These are phyloP conservation scores for Phyllosticta paracitricarpa DNA, from an alignment of 2,329 filamentous ascomycete genomes.

Conservation along the genomic window DNA sequence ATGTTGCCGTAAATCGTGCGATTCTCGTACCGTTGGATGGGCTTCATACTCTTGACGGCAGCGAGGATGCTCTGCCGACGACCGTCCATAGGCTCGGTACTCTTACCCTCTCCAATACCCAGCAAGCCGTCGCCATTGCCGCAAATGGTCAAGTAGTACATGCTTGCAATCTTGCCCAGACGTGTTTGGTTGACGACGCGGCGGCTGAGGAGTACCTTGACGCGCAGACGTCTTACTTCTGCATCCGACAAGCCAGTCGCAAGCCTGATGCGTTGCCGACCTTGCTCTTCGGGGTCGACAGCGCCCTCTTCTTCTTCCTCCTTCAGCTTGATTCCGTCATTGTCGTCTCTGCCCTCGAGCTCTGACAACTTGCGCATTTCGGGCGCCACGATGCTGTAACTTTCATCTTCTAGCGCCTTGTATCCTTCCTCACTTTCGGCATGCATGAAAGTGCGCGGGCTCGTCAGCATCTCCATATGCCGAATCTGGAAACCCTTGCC, in stretches of 20 bases:
- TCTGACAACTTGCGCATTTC: slow-evolving; percentile 39
- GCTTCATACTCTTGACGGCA: slow-evolving; percentile 85
- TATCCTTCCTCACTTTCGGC: slow-evolving; percentile 40
- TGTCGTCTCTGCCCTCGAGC: slow-evolving; percentile 25
- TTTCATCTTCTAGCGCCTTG: slow-evolving; percentile 40
- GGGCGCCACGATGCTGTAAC: slow-evolving; percentile 36
- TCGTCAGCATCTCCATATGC: slow-evolving; percentile 29
- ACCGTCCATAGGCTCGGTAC: slow-evolving; percentile 60
- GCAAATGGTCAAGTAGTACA: slow-evolving; percentile 68
- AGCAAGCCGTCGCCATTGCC: slow-evolving; percentile 80
- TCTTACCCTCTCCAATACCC: slow-evolving; percentile 85
- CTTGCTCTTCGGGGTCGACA: slow-evolving; percentile 27
- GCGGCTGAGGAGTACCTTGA: slow-evolving; percentile 66
- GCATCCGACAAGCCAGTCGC: slow-evolving; percentile 44
- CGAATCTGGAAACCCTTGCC: slow-evolving; percentile 33
- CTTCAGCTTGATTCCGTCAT: slow-evolving; percentile 24
- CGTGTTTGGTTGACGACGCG: slow-evolving; percentile 85
- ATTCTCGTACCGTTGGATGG: slow-evolving; percentile 83
- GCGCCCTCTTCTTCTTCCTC: slow-evolving; percentile 14
- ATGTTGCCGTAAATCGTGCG: slow-evolving; percentile 85
- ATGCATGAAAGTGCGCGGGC: slow-evolving; percentile 37
- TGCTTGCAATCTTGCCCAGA: slow-evolving; percentile 79
- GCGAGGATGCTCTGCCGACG: slow-evolving; percentile 62
- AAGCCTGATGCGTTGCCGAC: slow-evolving; percentile 43
- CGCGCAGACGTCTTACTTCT: slow-evolving; percentile 44